Base-by-base conservation (phyloP, 768 basidiomycete genomes). In the Cystobasidium tubakii region DNA sequence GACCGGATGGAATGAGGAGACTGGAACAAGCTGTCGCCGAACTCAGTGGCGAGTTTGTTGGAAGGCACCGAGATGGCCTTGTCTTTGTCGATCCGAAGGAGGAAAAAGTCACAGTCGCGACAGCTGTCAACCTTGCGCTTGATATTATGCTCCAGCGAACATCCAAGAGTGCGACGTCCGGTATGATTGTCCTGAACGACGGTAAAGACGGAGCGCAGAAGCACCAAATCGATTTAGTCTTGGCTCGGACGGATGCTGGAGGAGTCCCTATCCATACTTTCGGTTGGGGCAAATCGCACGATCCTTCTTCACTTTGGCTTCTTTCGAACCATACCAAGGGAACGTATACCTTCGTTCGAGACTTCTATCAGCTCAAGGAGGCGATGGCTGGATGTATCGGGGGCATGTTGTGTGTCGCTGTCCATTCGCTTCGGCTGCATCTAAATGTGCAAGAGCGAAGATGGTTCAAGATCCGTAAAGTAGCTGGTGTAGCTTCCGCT, bases 321-420 rank as follows among this genome's bases (percentile, higher is more conserved):
- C 94, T 99, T 86, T 97, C 94, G 12, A 98, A 97, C 81, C 93
- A 98, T 81, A 97, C 96, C 1, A 87, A 87, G 76, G 96, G 96
- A 29, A 96, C 93, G 33, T 98, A 98, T 83, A 97, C 94, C 2
- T 99, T 96, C 78, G 92, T 97, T 75, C 91, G 90, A 82, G 95
- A 96, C 80, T 97, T 94, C 90, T 81, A 97, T 80, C 91, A 97
- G 81, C 87, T 98, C 34, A 88, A 91, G 27, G 88, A 90, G 78
- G 90, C 92, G 75, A 85, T 99, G 36, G 92, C 94, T 4, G 96
- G 96, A 3, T 92, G 92, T 79, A 85, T 98, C 19, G 96, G 95
- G 4, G 95, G 94, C 0, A 89, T 98, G 88, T 90, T 97, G 88
- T 91, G 90, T 33, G 93, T 98, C 76, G 96, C 91, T 0, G 81